Conservation (phyloP, 306 rosid species). For the Notholithocarpus densiflorus region DNA sequence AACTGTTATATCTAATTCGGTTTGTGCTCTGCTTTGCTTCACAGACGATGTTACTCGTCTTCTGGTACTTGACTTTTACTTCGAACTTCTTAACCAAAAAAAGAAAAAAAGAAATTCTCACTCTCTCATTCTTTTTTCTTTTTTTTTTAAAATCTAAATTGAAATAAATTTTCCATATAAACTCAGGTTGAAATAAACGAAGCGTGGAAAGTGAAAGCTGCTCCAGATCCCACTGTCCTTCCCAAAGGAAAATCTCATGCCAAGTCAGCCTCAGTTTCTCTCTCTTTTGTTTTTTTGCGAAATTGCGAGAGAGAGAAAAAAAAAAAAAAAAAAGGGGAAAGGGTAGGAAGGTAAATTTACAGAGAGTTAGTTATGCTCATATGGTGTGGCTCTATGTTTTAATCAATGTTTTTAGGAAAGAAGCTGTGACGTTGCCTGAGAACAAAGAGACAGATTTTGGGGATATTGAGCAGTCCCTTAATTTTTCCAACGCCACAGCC, state of each 20-base stretch:
- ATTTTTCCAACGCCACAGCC: constrained; percentile 33
- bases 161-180: neutral
- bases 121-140: neutral
- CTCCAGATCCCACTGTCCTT: constrained; percentile 54
- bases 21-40: neutral
- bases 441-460: constrained; percentile 36
- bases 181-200: constrained; percentile 69
- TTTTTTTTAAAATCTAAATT: neutral
- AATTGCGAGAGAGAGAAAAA: neutral
- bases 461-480: constrained; percentile 48
- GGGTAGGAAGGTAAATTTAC: neutral
- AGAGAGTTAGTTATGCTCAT: constrained; percentile 1
- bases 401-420: constrained; percentile 44
- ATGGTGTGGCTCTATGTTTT: neutral
- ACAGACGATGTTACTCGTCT: constrained; percentile 85
- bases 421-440: constrained; percentile 62
- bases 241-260: constrained; percentile 78
- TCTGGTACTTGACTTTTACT: constrained; percentile 43
- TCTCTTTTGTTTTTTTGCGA: neutral
- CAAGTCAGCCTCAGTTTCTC: constrained; percentile 44
- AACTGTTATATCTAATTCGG: constrained; percentile 2
- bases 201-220: constrained; percentile 72
- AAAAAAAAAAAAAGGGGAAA: neutral
- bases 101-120: neutral
- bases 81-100: too few species aligned